Conservation (phyloP, 164 flowering plant species). For the Macadamia tetraphylla region DNA sequence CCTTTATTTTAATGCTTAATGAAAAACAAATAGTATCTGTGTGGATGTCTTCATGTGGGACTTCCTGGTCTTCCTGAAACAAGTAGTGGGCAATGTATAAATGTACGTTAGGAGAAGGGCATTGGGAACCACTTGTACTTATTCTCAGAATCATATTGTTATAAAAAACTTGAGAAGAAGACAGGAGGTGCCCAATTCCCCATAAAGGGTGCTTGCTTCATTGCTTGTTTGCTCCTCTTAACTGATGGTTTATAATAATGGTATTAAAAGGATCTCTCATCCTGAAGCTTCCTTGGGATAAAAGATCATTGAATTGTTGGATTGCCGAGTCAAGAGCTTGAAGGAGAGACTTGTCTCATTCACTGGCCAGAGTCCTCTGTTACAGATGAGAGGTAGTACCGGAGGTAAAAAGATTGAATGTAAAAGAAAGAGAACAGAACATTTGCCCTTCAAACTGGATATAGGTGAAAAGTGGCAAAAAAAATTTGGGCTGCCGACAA, state of each 20-base stretch:
- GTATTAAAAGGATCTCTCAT: background rate
- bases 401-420: no score
- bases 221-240: background rate
- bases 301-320: conserved; percentile 28
- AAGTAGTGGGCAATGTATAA: conserved; percentile 25
- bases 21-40: conserved; percentile 17
- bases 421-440: no score
- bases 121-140: conserved; percentile 27
- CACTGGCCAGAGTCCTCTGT: background rate
- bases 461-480: no score
- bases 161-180: conserved; percentile 10
- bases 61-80: conserved; percentile 12
- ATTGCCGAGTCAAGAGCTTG: conserved; percentile 35
- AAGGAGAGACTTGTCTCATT: conserved; percentile 10
- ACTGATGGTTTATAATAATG: background rate
- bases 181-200: conserved; percentile 19
- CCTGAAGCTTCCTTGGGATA: conserved; percentile 17
- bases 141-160: conserved; percentile 25
- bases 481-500: no score
- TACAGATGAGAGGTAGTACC: no score
- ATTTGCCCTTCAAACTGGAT: no score
- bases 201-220: conserved; percentile 12
- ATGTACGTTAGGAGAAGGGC: conserved; percentile 24
- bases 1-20: background rate
- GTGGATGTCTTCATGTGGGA: conserved; percentile 14